phyloP scores from a whole-genome alignment of 768 basidiomycete genomes.

The Tephrocybe sp. region DNA sequence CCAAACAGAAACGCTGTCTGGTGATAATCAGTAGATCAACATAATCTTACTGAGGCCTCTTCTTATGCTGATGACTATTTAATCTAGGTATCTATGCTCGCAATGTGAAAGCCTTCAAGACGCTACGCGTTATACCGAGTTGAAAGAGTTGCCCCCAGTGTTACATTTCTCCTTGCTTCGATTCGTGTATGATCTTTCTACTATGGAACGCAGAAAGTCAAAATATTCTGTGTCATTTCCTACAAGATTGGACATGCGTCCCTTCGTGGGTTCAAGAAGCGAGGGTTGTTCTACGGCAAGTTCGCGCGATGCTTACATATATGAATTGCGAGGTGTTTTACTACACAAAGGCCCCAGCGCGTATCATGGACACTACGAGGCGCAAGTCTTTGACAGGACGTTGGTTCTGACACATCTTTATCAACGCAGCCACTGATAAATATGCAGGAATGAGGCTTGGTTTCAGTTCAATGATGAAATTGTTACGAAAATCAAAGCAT shows the following conservation, averaged over 20 bases:
- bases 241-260: conserved; percentile 66
- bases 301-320: conserved; percentile 39
- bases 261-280: conserved; percentile 46
- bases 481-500: conserved; percentile 62
- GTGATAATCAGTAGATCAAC: conserved; percentile 74
- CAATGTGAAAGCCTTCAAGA: conserved; percentile 71
- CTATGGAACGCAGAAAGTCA: conserved; percentile 84
- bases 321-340: conserved; percentile 83
- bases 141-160: conserved; percentile 77
- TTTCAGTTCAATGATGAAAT: conserved; percentile 92
- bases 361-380: conserved; percentile 89
- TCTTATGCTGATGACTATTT: background rate
- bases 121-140: conserved; percentile 74
- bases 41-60: background rate
- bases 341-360: conserved; percentile 92
- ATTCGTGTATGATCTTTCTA: conserved; percentile 84
- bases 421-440: conserved; percentile 9
- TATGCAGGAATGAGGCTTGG: conserved; percentile 67
- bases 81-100: conserved; percentile 76
- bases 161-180: conserved; percentile 91
- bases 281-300: conserved; percentile 12
- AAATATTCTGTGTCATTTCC: conserved; percentile 85
- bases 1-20: conserved; percentile 70
- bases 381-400: conserved; percentile 75
- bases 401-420: conserved; percentile 33